Evolutionary conservation across 1,284 basidiomycete species (phyloP), one percentile per base, ranked within the genome.

Genomic region (Boletus mariae): DNA sequence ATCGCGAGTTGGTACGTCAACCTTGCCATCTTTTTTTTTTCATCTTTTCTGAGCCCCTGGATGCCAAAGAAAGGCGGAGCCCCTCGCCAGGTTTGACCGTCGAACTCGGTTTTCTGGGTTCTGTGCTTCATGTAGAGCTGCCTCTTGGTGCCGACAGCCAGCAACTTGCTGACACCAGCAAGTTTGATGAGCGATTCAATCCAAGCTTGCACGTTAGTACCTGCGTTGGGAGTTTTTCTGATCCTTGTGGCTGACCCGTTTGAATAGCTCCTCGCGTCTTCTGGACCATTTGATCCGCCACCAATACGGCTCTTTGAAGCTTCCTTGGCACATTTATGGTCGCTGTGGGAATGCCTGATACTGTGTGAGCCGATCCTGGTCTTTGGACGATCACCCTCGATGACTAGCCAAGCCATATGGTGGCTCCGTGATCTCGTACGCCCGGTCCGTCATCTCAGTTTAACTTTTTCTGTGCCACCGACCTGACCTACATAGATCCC

Each of bases 261-360:
- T 26, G 12, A 32, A 7, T 64, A 94, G 88, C 82, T 95, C 38
- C 75, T 96, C 4, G 92, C 92, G 0, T 88, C 90, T 0, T 76
- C 89, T 4, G 80, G 90, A 1, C 79, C 86, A 0, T 81, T 87
- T 6, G 68, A 77, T 4, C 83, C 87, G 1, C 80, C 90, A 0
- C 86, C 90, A 1, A 66, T 97, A 15, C 72, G 79, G 20, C 78
- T 92, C 0, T 89, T 96, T 58, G 85, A 88, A 62, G 80, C 86
- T 1, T 85, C 86, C 49, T 67, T 96, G 15, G 74, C 86, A 0
- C 83, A 94, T 49, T 67, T 96, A n/a, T 94, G 93, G 90, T 89
- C 92, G 2, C 80, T 97, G 51, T 97, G 94, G 94, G 94, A 97
- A 70, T 93, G 93, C 54, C 73, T 96, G 1, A 77, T 95, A 0